Conservation (phyloP, 768 basidiomycete species). For the Termitomyces eurrhizus region DNA sequence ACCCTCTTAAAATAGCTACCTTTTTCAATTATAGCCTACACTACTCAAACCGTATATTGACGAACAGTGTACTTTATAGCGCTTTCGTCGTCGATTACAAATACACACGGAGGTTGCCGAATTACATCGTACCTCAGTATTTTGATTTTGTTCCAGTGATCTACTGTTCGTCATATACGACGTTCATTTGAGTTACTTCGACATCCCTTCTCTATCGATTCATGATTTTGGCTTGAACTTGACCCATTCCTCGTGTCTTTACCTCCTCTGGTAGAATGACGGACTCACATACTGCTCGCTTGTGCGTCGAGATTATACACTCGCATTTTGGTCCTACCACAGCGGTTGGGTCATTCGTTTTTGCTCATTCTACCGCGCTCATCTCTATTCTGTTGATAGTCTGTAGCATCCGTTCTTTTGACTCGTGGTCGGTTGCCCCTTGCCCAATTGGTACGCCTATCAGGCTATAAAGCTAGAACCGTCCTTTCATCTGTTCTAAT, state of each 20-base stretch:
- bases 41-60: neutral
- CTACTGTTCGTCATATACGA: neutral
- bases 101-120: neutral
- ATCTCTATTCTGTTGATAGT: slow-evolving; percentile 36
- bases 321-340: slow-evolving; percentile 58
- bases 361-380: neutral
- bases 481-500: slow-evolving; percentile 70
- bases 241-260: neutral
- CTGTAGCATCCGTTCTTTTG: slow-evolving; percentile 69
- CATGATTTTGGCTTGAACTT: slow-evolving; percentile 1
- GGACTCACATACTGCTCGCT: slow-evolving; percentile 48
- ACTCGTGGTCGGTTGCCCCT: slow-evolving; percentile 80
- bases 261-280: slow-evolving; percentile 36
- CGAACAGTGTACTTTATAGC: neutral
- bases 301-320: slow-evolving; percentile 54
- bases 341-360: slow-evolving; percentile 43
- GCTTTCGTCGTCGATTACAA: neutral
- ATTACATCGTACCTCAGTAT: neutral
- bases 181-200: neutral
- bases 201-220: neutral
- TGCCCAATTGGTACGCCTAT: slow-evolving; percentile 62
- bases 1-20: neutral
- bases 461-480: slow-evolving; percentile 61
- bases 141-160: neutral
- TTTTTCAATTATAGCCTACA: neutral